Base-by-base conservation (phyloP, 208 protist genomes). In the Trypanosoma grayi region DNA sequence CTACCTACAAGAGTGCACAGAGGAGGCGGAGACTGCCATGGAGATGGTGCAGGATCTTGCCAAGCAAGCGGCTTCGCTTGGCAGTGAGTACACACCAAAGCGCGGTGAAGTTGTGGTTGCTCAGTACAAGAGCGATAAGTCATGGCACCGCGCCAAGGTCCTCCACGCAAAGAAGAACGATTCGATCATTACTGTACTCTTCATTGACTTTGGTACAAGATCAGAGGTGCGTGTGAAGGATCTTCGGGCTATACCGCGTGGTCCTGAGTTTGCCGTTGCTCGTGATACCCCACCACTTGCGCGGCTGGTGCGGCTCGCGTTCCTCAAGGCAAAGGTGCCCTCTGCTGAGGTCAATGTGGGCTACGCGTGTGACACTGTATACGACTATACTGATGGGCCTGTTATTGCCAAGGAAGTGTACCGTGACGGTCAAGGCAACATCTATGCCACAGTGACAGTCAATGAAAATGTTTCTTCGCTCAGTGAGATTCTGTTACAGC, bases 121-220 rank as follows among this genome's bases (percentile, higher is more conserved):
- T 24, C 75, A 83, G 54, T 94, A 92, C 75, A 70, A 61, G 9
- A 73, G 59, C 1, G 90, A 96, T 53, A 87, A 90, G 47, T 66
- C 71, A 58, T 96, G 90, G 90, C 85, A 81, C 66, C 78, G 90
- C 27, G 90, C 78, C 1, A 78, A 81, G 67, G 80, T 93, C 11
- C 46, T 86, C 13, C 57, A 77, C 40, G 69, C 75, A 10, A 54
- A 55, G 20, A 77, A 81, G 47, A 59, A 60, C 16, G 71, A 78
- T 28, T 44, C 43, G 14, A 65, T 62, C 31, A 70, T 69, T 1
- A 79, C 87, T 45, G 85, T 96, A 52, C 78, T 85, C 44, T 96
- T 84, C 67, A 77, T 94, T 22, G 91, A 96, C 63, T 94, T 87
- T 81, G 91, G 91, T 58, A 96, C 90, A 59, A 75, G 60, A 13